Evolutionary conservation across 495 filamentous ascomycete genomes (phyloP), one percentile per base, ranked within the genome.

Genomic region (Oleoguttula mirabilis): DNA sequence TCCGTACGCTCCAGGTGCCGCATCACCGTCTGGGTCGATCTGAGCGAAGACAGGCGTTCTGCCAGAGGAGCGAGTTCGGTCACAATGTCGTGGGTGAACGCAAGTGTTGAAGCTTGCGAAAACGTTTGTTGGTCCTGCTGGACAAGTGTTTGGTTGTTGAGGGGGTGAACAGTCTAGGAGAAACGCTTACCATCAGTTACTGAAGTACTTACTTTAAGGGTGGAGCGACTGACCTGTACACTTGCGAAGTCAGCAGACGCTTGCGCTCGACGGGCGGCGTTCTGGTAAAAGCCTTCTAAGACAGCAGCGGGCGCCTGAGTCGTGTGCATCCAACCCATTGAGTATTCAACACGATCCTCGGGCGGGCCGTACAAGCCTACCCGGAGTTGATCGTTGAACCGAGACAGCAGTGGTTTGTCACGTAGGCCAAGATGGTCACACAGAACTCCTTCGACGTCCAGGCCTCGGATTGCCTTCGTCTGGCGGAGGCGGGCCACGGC

Each of bases 141-240:
- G 36, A 36, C 24, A 37, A 38, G 41, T 36, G 43, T 59, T 10
- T 76, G 67, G 56, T 86, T 85, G 52, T 75, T 69, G 11, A 80
- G 58, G 6, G 80, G 75, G 55, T 82, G 72, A 20, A 81, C 55
- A 10, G 76, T 65, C 76, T 81, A 62, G 51, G 41, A 51, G 49
- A 59, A 52, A 20, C 39, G 39, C 36, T 47, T 50, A 49, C 42
- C 45, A 48, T 57, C 49, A 52, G 45, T 39, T 48, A 30, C 25
- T 3, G 16, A 10, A n/a, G 24, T 32, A 47, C 45, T 47, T 46
- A 45, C 55, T 57, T 60, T 66, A 35, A 15, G 32, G 61, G 62
- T 66, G 32, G 52, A 28, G 45, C 45, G 34, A 19, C 68, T 71
- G 54, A 73, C 71, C 70, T 73, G 69, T 56, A 62, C 40, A 39